These are phyloP conservation scores for Aegilops longissima DNA, from an alignment of 176 grass and related monocot genomes.

Conservation along the genomic window DNA sequence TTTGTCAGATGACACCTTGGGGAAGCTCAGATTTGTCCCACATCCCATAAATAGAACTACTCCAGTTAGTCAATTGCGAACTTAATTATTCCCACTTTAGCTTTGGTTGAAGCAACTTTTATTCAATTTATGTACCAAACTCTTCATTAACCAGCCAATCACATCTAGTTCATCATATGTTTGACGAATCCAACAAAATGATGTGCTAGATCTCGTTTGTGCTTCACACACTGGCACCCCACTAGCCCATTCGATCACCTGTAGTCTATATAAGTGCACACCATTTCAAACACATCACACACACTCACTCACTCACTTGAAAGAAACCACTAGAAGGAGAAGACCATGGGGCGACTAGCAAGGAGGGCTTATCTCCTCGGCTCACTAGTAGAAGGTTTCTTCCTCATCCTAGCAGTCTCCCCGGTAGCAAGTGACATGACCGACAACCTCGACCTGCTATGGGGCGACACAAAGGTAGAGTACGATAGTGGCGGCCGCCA, in stretches of 20 bases:
- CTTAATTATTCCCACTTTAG: background rate
- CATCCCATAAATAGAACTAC: background rate
- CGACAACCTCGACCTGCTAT: conserved; percentile 34
- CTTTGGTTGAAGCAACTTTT: background rate
- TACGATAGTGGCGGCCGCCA: conserved; percentile 18
- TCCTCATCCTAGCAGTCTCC: background rate
- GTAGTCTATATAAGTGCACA: conserved; percentile 27
- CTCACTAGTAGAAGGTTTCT: background rate
- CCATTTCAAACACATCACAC: conserved; percentile 8
- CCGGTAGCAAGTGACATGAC: conserved; percentile 32
- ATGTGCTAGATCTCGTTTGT: background rate
- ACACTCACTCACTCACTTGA: background rate
- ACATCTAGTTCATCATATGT: background rate
- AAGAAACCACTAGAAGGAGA: background rate
- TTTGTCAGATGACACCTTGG: conserved; percentile 1
- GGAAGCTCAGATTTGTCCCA: background rate
- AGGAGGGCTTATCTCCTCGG: conserved; percentile 15
- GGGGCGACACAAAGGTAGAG: conserved; percentile 34
- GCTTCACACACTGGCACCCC: background rate
- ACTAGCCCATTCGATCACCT: background rate
- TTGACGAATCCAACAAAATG: conserved; percentile 27
- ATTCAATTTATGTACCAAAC: background rate
- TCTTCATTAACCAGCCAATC: conserved; percentile 22
- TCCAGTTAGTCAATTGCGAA: background rate
- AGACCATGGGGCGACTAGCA: conserved; percentile 1